These are phyloP conservation scores for Naganishia vaughanmartiniae DNA, from an alignment of 768 basidiomycete species.

Conservation along the genomic window DNA sequence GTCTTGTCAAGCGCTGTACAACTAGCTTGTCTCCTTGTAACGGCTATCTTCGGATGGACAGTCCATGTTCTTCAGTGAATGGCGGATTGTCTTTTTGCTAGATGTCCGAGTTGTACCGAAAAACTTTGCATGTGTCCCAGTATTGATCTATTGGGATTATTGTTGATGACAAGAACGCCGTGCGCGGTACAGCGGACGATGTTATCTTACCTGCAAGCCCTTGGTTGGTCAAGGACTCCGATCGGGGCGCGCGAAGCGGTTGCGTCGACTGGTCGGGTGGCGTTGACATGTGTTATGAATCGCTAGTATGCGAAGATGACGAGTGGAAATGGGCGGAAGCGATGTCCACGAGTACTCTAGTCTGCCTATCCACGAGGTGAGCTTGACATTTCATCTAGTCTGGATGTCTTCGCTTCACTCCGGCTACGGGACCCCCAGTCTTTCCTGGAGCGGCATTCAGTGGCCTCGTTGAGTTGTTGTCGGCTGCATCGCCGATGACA, in stretches of 20 bases:
- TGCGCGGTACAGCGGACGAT: too few relatives aligned
- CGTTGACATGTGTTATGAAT: too few relatives aligned
- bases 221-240: too few relatives aligned
- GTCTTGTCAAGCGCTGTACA: not conserved
- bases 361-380: too few relatives aligned
- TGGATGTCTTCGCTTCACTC: constrained; percentile 2
- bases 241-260: too few relatives aligned
- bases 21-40: constrained; percentile 5
- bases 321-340: too few relatives aligned
- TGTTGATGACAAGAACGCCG: not conserved
- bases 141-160: not conserved
- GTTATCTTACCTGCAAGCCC: too few relatives aligned
- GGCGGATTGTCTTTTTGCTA: not conserved
- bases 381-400: not conserved
- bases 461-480: not conserved
- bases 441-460: not conserved
- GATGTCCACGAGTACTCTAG: too few relatives aligned
- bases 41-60: not conserved
- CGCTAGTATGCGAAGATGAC: too few relatives aligned
- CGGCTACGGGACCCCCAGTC: not conserved
- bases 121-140: not conserved
- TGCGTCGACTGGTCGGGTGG: too few relatives aligned
- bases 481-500: not conserved
- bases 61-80: not conserved
- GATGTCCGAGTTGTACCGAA: constrained; percentile 3